Percentiles rank a stretch among this genome's conserved stretches.
phyloP scores from a whole-genome alignment of 2,329 filamentous ascomycete species.

The Trichoderma aggressivum region DNA sequence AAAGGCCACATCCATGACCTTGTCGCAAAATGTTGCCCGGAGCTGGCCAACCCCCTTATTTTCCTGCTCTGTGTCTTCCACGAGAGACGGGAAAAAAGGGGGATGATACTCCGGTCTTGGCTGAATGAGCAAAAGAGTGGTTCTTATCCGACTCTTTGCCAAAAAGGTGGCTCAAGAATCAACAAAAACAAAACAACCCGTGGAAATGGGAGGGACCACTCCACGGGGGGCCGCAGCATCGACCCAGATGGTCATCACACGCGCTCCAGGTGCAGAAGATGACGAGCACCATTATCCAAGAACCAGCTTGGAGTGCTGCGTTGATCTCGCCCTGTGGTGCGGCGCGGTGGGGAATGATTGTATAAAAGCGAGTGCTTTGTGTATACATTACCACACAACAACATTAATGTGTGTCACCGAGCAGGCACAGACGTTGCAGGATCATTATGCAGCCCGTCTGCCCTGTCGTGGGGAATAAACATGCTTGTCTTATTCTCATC shows the following conservation, averaged over 20 bases:
- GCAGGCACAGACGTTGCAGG: slow-evolving; percentile 29
- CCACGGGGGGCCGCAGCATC: slow-evolving; percentile 52
- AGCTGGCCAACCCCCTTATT: slow-evolving; percentile 25
- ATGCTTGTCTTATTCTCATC: slow-evolving; percentile 30
- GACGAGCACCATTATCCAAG: slow-evolving; percentile 33
- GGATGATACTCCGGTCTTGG: slow-evolving; percentile 26
- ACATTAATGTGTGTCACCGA: slow-evolving; percentile 28
- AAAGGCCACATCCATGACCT: slow-evolving; percentile 31
- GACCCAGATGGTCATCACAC: slow-evolving; percentile 43
- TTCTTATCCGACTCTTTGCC: background rate
- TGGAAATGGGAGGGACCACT: slow-evolving; percentile 25
- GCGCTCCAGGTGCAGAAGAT: slow-evolving; percentile 20
- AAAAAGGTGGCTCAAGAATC: slow-evolving; percentile 27
- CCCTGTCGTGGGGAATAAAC: slow-evolving; percentile 35
- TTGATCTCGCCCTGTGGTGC: slow-evolving; percentile 29
- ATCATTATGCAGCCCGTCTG: slow-evolving; percentile 23
- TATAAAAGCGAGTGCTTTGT: slow-evolving; percentile 27
- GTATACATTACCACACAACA: slow-evolving; percentile 24
- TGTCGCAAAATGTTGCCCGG: slow-evolving; percentile 19
- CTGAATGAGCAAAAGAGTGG: background rate
- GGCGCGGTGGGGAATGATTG: slow-evolving; percentile 26
- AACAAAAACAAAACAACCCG: slow-evolving; percentile 34
- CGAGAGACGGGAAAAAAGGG: background rate
- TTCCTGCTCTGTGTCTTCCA: slow-evolving; percentile 16
- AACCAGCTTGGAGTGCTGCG: slow-evolving; percentile 42